A percentile compares a stretch with the other conserved stretches of the same genome.
Conservation (phyloP, 2,329 filamentous ascomycete genomes). For the Diaporthe sp. region DNA sequence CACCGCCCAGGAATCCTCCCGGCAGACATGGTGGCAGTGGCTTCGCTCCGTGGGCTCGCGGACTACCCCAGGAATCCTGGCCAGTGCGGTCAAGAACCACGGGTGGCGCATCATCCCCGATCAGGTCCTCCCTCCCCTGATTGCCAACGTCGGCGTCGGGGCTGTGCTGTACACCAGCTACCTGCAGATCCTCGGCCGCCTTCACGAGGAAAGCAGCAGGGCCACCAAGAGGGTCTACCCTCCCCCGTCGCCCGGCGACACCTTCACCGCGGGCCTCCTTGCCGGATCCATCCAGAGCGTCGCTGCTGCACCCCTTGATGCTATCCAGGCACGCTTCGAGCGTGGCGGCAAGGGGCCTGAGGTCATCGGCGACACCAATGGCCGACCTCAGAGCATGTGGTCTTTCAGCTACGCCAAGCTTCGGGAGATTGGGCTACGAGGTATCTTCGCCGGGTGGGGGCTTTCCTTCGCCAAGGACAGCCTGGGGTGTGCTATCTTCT, state of each 20-base stretch:
- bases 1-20: not conserved
- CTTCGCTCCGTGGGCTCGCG: slow-evolving; percentile 55
- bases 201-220: slow-evolving; percentile 72
- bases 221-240: slow-evolving; percentile 74
- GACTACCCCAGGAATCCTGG: slow-evolving; percentile 77
- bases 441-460: slow-evolving; percentile 79
- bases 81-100: slow-evolving; percentile 73
- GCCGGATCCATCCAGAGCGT: slow-evolving; percentile 78
- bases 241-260: slow-evolving; percentile 70
- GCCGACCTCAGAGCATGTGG: slow-evolving; percentile 74
- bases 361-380: slow-evolving; percentile 52
- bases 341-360: slow-evolving; percentile 38
- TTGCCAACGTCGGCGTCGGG: slow-evolving; percentile 80
- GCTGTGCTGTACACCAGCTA: slow-evolving; percentile 82
- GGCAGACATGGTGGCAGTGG: slow-evolving; percentile 52
- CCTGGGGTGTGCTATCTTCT: slow-evolving; percentile 77
- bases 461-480: slow-evolving; percentile 77
- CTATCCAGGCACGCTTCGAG: slow-evolving; percentile 79
- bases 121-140: slow-evolving; percentile 79
- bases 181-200: slow-evolving; percentile 72
- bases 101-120: slow-evolving; percentile 81
- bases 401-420: slow-evolving; percentile 74
- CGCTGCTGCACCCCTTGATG: slow-evolving; percentile 79
- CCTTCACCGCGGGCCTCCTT: slow-evolving; percentile 76
- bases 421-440: slow-evolving; percentile 76